Percentiles rank a stretch among this genome's conserved stretches.
These are phyloP conservation scores for Colletotrichum graminicola DNA, from an alignment of 2,329 filamentous ascomycete species.

Conservation along the genomic window DNA sequence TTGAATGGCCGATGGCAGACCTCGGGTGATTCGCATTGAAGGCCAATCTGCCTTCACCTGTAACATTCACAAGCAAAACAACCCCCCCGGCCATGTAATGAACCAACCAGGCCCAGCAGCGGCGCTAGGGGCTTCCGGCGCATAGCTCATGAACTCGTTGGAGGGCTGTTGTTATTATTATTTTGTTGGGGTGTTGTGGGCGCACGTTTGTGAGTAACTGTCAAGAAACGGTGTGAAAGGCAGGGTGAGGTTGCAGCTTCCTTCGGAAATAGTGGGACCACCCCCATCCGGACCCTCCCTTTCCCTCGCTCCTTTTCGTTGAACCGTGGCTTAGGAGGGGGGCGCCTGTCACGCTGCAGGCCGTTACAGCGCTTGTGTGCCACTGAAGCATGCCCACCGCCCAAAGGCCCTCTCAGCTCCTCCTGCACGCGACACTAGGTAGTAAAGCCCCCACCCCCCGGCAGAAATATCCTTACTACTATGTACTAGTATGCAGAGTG, in stretches of 20 bases:
- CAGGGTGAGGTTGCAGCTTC: conserved; percentile 22
- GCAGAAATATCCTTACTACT: conserved; percentile 18
- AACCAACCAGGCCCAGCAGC: conserved; percentile 3
- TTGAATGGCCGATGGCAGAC: conserved; percentile 11
- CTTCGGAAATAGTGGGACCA: conserved; percentile 1
- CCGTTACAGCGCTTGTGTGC: conserved; percentile 22
- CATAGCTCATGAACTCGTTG: conserved; percentile 1
- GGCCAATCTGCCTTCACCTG: conserved; percentile 22
- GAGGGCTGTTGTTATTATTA: background rate
- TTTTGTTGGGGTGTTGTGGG: background rate
- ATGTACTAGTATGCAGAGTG: conserved; percentile 12
- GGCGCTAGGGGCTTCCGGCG: conserved; percentile 7
- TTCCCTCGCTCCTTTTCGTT: background rate
- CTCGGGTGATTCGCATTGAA: conserved; percentile 38
- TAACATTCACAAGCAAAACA: conserved; percentile 32
- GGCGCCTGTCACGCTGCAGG: conserved; percentile 35
- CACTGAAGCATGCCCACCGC: background rate
- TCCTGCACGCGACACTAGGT: conserved; percentile 36
- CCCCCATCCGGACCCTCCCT: conserved; percentile 5
- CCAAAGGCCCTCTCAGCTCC: conserved; percentile 9
- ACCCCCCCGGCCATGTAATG: conserved; percentile 1
- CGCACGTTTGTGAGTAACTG: background rate
- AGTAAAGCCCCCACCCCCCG: conserved; percentile 14
- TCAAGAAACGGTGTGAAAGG: background rate
- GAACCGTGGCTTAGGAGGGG: conserved; percentile 21